Conservation (phyloP, 1,284 basidiomycete genomes). For the Melampsora americana region DNA sequence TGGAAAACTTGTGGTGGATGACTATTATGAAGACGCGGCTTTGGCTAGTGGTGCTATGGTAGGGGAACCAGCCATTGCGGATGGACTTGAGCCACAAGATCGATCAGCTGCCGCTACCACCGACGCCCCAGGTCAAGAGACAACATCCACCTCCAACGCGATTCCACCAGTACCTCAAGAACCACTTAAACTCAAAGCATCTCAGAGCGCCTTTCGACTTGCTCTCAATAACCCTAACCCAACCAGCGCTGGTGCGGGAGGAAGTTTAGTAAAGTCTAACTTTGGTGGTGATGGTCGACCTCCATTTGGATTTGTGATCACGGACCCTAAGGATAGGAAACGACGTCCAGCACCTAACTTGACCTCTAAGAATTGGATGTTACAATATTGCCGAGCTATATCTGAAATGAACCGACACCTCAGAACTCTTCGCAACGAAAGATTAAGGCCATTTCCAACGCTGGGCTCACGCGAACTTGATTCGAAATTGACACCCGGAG, state of each 20-base stretch:
- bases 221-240: slow-evolving; percentile 22
- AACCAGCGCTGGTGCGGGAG: slow-evolving; percentile 57
- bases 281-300: slow-evolving; percentile 77
- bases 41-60: slow-evolving; percentile 68
- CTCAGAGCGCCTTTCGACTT: slow-evolving; percentile 36
- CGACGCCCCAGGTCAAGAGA: slow-evolving; percentile 47
- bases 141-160: slow-evolving; percentile 47
- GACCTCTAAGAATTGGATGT: slow-evolving; percentile 84
- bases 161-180: slow-evolving; percentile 46
- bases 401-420: slow-evolving; percentile 43
- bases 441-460: slow-evolving; percentile 25
- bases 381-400: slow-evolving; percentile 61
- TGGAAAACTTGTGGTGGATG: slow-evolving; percentile 84
- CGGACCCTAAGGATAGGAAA: slow-evolving; percentile 65
- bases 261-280: slow-evolving; percentile 68
- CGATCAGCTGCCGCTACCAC: slow-evolving; percentile 44
- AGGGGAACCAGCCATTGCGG: slow-evolving; percentile 63
- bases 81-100: slow-evolving; percentile 44
- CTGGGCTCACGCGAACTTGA: slow-evolving; percentile 10
- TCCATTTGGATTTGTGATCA: slow-evolving; percentile 74
- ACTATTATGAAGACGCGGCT: slow-evolving; percentile 85
- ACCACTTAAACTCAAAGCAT: slow-evolving; percentile 9
- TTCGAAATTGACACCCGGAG: slow-evolving; percentile 51
- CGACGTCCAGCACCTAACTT: slow-evolving; percentile 55
- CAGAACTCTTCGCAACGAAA: slow-evolving; percentile 25